These are phyloP conservation scores for Podaxis sp. DNA, from an alignment of 768 basidiomycete genomes.

Conservation along the genomic window DNA sequence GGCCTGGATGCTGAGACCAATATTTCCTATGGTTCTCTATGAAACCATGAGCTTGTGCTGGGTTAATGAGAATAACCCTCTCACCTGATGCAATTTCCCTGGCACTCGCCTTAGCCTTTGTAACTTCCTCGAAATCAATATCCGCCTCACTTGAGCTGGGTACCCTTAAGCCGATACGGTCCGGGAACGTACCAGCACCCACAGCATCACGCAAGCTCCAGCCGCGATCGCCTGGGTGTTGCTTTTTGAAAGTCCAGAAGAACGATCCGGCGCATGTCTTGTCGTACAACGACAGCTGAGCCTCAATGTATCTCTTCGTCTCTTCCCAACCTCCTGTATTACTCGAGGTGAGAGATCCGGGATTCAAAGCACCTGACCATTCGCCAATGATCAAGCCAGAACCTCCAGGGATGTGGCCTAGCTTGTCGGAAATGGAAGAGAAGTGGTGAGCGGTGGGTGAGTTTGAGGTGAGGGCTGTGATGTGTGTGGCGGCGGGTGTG, in stretches of 20 bases:
- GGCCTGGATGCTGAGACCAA: constrained; percentile 46
- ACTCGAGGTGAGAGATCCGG: constrained; percentile 42
- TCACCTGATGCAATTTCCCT: constrained; percentile 15
- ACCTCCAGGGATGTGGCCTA: constrained; percentile 30
- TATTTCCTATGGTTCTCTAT: constrained; percentile 34
- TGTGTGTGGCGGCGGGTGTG: constrained; percentile 52
- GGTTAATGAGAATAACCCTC: constrained; percentile 8
- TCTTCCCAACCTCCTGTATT: constrained; percentile 24
- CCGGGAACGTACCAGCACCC: constrained; percentile 57
- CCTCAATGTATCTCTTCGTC: constrained; percentile 44
- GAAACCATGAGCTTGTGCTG: constrained; percentile 20
- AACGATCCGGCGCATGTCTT: constrained; percentile 66
- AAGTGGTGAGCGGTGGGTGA: constrained; percentile 33
- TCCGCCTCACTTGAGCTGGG: constrained; percentile 14
- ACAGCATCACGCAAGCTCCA: constrained; percentile 72
- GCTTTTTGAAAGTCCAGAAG: constrained; percentile 85
- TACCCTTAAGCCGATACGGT: constrained; percentile 38
- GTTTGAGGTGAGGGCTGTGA: constrained; percentile 38
- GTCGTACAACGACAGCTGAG: constrained; percentile 67
- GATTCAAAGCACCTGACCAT: constrained; percentile 75
- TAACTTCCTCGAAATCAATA: neutral
- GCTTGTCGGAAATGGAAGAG: constrained; percentile 24
- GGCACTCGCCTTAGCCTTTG: neutral
- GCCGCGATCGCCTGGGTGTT: constrained; percentile 57
- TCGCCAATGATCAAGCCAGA: constrained; percentile 61